phyloP scores from a whole-genome alignment of 495 filamentous ascomycete genomes.

The Hypoxylon lienhwacheense region DNA sequence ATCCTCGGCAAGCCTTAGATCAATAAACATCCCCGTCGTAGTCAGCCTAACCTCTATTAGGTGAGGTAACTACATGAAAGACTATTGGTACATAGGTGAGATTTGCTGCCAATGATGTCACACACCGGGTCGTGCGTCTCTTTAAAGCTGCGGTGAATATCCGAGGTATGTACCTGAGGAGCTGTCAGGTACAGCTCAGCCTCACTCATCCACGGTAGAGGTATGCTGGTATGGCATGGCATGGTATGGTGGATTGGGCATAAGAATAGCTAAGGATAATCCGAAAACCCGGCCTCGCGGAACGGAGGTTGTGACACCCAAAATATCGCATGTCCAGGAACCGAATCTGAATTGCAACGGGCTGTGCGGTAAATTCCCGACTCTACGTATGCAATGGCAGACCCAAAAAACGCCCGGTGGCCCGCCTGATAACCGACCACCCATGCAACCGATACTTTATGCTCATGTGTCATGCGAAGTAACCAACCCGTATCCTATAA shows the following conservation, averaged over 20 bases:
- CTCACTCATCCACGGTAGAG: no score
- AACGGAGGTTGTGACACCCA: not conserved
- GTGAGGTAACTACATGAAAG: no score
- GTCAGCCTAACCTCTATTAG: no score
- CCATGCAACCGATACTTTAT: slow-evolving; percentile 25
- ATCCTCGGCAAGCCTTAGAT: slow-evolving; percentile 27
- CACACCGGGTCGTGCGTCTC: no score
- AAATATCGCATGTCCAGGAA: not conserved
- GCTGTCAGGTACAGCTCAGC: no score
- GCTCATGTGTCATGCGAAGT: slow-evolving; percentile 32
- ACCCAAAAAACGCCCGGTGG: slow-evolving; percentile 16
- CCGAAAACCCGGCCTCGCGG: slow-evolving; percentile 3
- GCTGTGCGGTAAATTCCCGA: slow-evolving; percentile 3
- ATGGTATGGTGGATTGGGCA: not conserved
- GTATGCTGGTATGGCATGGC: no score
- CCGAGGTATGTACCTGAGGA: no score
- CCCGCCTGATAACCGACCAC: slow-evolving; percentile 5
- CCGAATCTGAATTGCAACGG: slow-evolving; percentile 2
- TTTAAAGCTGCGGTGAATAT: no score
- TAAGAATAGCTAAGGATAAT: not conserved
- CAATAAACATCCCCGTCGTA: slow-evolving; percentile 2
- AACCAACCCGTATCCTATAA: slow-evolving; percentile 27
- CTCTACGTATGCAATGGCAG: slow-evolving; percentile 14
- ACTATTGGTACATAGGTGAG: no score
- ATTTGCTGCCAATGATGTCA: no score